Evolutionary conservation across 257 asterid genomes (phyloP).

Genomic region (Cordia subcordata): DNA sequence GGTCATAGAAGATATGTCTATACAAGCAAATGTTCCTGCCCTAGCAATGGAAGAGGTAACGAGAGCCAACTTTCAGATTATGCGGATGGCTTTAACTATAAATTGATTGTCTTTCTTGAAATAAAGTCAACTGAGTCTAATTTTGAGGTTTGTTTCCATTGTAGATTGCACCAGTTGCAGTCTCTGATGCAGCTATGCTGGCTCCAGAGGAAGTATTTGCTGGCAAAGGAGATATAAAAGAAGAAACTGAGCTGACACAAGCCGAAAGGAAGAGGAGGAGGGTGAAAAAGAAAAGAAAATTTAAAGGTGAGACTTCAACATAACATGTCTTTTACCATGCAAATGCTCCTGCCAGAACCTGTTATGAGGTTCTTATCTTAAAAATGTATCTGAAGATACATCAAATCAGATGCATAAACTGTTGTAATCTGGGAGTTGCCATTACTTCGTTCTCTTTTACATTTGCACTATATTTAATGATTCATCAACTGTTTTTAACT

Average conservation of each 20-base stretch:
- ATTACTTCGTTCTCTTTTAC: not conserved
- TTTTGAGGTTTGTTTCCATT: slow-evolving; percentile 10
- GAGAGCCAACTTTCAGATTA: not conserved
- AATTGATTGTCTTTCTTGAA: not conserved
- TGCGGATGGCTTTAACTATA: not conserved
- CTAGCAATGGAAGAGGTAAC: slow-evolving; percentile 97
- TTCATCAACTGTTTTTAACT: not conserved
- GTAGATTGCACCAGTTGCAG: slow-evolving; percentile 90
- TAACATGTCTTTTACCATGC: not conserved
- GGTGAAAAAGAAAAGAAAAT: slow-evolving; percentile 82
- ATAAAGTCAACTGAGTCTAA: too few relatives aligned
- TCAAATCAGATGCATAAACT: not conserved
- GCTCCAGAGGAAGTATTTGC: slow-evolving; percentile 97
- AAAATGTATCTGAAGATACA: not conserved
- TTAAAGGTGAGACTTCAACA: slow-evolving; percentile 45
- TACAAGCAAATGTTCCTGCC: slow-evolving; percentile 94
- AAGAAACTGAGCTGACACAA: slow-evolving; percentile 82
- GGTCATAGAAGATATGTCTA: slow-evolving; percentile 93
- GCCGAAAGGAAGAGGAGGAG: slow-evolving; percentile 87
- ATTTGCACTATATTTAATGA: not conserved
- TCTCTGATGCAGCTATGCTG: slow-evolving; percentile 97
- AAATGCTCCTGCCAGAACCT: not conserved
- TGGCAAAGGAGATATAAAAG: slow-evolving; percentile 91
- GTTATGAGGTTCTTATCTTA: not conserved
- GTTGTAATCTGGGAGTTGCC: not conserved